Evolutionary conservation across 2,329 filamentous ascomycete species (phyloP).

Genomic region (Fusarium algeriense): DNA sequence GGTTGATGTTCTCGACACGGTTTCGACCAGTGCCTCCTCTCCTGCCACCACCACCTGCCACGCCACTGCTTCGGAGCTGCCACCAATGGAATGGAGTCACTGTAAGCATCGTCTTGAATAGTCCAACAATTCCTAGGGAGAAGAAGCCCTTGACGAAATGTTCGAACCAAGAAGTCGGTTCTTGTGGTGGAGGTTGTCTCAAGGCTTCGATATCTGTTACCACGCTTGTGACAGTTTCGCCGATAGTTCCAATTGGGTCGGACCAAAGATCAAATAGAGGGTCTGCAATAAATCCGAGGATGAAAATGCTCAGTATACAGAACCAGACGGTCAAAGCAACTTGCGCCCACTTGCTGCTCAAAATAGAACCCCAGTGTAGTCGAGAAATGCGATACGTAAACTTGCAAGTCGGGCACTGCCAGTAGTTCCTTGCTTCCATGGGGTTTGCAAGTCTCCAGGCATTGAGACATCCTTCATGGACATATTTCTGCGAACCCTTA

Average conservation of each 20-base stretch:
- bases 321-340: constrained; percentile 78
- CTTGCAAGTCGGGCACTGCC: constrained; percentile 87
- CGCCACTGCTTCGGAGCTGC: constrained; percentile 74
- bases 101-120: constrained; percentile 82
- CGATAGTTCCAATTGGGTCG: constrained; percentile 76
- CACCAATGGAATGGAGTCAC: constrained; percentile 83
- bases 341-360: constrained; percentile 76
- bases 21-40: constrained; percentile 77
- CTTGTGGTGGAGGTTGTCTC: constrained; percentile 58
- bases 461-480: constrained; percentile 90
- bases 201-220: constrained; percentile 57
- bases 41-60: constrained; percentile 64
- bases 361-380: constrained; percentile 78
- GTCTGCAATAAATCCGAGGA: constrained; percentile 91
- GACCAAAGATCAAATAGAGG: constrained; percentile 91
- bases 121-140: constrained; percentile 88
- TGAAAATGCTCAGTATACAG: constrained; percentile 78
- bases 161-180: constrained; percentile 75
- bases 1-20: constrained; percentile 81
- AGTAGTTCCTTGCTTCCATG: constrained; percentile 75
- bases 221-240: constrained; percentile 62
- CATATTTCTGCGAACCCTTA: constrained; percentile 92
- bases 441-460: constrained; percentile 84
- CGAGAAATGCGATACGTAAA: constrained; percentile 86
- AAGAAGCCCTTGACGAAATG: constrained; percentile 92